These are phyloP conservation scores for Lathyrus oleraceus DNA, from an alignment of 306 rosid species.

Conservation along the genomic window DNA sequence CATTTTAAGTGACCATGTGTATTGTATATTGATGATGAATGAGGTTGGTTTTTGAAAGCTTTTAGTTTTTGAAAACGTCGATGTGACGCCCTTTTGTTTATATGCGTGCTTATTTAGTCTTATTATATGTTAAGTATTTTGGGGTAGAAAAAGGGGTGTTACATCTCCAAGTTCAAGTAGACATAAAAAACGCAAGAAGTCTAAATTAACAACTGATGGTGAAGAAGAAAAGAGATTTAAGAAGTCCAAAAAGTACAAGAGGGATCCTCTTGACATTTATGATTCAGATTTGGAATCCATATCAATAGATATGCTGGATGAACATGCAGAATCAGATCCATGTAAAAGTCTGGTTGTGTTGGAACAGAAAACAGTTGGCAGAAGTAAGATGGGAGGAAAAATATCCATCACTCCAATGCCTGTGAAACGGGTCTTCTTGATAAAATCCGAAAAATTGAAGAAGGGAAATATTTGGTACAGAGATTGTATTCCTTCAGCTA, in stretches of 20 bases:
- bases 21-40: too few species aligned
- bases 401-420: slow-evolving; percentile 89
- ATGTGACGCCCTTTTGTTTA: too few species aligned
- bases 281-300: slow-evolving; percentile 63
- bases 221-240: slow-evolving; percentile 61
- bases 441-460: slow-evolving; percentile 87
- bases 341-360: slow-evolving; percentile 53
- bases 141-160: too few species aligned
- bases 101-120: too few species aligned
- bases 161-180: slow-evolving; percentile 51
- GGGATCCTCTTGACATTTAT: slow-evolving; percentile 52
- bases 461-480: slow-evolving; percentile 80
- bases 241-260: slow-evolving; percentile 83
- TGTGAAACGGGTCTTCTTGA: slow-evolving; percentile 68
- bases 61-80: too few species aligned
- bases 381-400: slow-evolving; percentile 87
- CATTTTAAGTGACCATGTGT: too few species aligned
- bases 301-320: slow-evolving; percentile 55
- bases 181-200: slow-evolving; percentile 76
- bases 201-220: slow-evolving; percentile 45
- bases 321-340: slow-evolving; percentile 54
- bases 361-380: slow-evolving; percentile 68
- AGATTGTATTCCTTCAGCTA: slow-evolving; percentile 89
- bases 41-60: too few species aligned
- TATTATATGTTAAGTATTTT: too few species aligned